Evolutionary conservation across 306 rosid genomes (phyloP), one percentile per base, ranked within the genome.

Genomic region (Castanea crenata): DNA sequence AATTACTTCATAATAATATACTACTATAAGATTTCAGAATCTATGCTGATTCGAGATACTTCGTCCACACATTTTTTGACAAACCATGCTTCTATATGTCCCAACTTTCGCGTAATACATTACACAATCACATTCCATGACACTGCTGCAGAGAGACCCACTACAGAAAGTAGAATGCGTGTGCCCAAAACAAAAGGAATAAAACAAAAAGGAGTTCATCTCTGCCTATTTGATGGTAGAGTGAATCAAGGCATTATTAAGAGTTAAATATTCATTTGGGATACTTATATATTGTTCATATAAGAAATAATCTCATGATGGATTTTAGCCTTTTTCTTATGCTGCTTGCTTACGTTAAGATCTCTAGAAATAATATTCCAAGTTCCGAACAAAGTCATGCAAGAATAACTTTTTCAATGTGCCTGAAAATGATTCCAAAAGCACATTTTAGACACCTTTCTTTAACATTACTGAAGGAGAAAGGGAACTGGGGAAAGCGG

Each of bases 401-500:
- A 10, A 74, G 59, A 58, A 58, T 19, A 52, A 54, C 55, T 44
- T 74, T 25, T 68, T 27, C 32, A 9, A 38, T 41, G n/a, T 55
- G 69, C 49, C 55, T 32, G 34, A 20, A 61, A 55, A 6, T 29
- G 55, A 38, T 63, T 61, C 77, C 57, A 38, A 56, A 10, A 8
- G 57, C 80, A 70, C 9, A 31, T 21, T 4, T 10, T 23, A 16
- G 79, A 71, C 31, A 52, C 81, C 81, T 29, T 58, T n/a, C 64
- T 58, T 59, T 57, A 4, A 19, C 46, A 11, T 46, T 69, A 58
- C 76, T 10, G 1, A 0, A 21, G 31, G 65, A 59, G 16, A 57
- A 59, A 70, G 35, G 55, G 21, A 52, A 38, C 54, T 51, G 74
- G 21, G 18, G 31, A 73, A 73, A 0, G 65, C 35, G 9, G n/a